A percentile compares a stretch with the other conserved stretches of the same genome.
Conservation (phyloP, 805 yeast genomes). For the Teunomyces stri region DNA sequence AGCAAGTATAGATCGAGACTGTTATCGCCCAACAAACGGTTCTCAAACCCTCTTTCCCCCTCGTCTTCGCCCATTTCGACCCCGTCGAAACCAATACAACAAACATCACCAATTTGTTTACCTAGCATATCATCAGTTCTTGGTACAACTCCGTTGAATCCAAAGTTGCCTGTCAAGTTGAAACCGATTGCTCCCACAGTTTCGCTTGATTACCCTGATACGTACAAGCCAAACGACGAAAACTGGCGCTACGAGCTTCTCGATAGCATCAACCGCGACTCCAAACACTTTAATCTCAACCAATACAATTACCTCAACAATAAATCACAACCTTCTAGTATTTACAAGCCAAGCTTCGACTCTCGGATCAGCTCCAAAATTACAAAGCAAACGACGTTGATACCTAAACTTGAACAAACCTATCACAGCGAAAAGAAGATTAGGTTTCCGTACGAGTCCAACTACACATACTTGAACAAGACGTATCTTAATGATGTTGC, state of each 20-base stretch:
- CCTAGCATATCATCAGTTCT: slow-evolving; percentile 39
- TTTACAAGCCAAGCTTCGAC: slow-evolving; percentile 34
- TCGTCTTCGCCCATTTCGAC: slow-evolving; percentile 17
- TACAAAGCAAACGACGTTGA: slow-evolving; percentile 13
- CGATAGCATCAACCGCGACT: slow-evolving; percentile 29
- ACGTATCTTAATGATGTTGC: slow-evolving; percentile 51
- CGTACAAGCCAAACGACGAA: slow-evolving; percentile 44
- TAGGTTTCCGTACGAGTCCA: slow-evolving; percentile 53
- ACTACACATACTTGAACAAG: slow-evolving; percentile 48
- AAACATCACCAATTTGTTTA: slow-evolving; percentile 13
- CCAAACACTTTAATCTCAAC: slow-evolving; percentile 23
- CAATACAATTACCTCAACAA: slow-evolving; percentile 30
- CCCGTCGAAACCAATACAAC: slow-evolving; percentile 10
- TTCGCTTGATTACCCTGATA: slow-evolving; percentile 43
- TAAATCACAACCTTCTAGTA: slow-evolving; percentile 7
- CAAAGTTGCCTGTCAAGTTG: slow-evolving; percentile 19
- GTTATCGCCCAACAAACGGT: slow-evolving; percentile 12
- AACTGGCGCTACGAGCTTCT: slow-evolving; percentile 43
- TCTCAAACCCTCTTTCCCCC: slow-evolving; percentile 19
- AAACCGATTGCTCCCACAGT: slow-evolving; percentile 41
- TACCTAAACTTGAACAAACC: slow-evolving; percentile 17
- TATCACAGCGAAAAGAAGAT: slow-evolving; percentile 30
- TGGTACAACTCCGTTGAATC: slow-evolving; percentile 18
- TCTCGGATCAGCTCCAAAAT: slow-evolving; percentile 34
- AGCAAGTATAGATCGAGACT: slow-evolving; percentile 12